Evolutionary conservation across 1,139 yeast genomes (phyloP), one percentile per base, ranked within the genome.

Genomic region (Suhomyces kunorum): DNA sequence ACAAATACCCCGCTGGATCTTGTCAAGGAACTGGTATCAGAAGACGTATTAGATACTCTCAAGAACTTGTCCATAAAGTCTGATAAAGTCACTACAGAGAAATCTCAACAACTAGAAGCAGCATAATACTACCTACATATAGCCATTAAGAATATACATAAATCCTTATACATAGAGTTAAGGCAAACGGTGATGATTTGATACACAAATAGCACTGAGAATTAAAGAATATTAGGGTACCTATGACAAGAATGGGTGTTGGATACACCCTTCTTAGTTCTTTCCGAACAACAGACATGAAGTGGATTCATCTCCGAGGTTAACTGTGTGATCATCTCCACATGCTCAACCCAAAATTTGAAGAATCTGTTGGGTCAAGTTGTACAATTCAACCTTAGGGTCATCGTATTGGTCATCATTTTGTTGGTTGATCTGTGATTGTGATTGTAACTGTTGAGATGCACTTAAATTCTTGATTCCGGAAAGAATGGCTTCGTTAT

Each of bases 351-450:
- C 78, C 50, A 73, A 65, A 33, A 72, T 73, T 57, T 73, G 78
- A 56, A 84, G 71, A 42, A 85, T 84, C 67, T 85, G 94, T 59
- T 83, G 88, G n/a, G 90, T 83, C 56, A 85, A 74, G 56, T 83
- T 83, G 58, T 81, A 82, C 53, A 84, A 74, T 61, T 85, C 92
- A 54, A 71, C 80, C 66, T 77, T 81, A 50, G 86, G 84, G 61
- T 78, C 86, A 47, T 80, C 85, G 43, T 58, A 66, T 48, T 71
- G 74, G 37, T 70, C 71, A 34, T 48, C 49, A 17, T 46, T 46
- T 43, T 63, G 68, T 41, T 54, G 56, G 26, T 53, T 49, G 36
- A 53, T 54, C 48, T 63, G 67, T 23, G 60, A 47, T 47, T 58
- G 64, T 40, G 55, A 58, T 19, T 51, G 55, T 46, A 61, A 67